Conservation (phyloP, 768 basidiomycete genomes). For the Leucosporidium creatinivorum region DNA sequence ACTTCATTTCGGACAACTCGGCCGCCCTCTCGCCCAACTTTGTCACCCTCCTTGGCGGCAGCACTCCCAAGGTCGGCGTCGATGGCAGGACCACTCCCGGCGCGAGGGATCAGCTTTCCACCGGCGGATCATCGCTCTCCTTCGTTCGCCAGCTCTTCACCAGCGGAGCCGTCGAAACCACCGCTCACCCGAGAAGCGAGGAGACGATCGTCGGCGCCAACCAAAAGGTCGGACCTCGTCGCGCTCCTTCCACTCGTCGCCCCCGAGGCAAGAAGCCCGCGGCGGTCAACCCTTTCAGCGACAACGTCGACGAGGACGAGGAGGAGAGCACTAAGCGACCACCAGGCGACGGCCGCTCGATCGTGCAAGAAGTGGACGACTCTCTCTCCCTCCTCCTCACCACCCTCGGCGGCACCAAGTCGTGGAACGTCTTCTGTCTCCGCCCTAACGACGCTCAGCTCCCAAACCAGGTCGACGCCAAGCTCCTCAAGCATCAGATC, state of each 20-base stretch:
- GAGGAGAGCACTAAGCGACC: conserved; percentile 42
- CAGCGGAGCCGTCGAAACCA: conserved; percentile 78
- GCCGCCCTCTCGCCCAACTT: conserved; percentile 90
- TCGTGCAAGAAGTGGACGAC: conserved; percentile 47
- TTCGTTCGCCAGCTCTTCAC: conserved; percentile 88
- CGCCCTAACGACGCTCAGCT: conserved; percentile 93
- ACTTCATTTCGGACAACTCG: conserved; percentile 79
- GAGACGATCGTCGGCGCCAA: conserved; percentile 93
- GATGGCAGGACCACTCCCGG: conserved; percentile 25
- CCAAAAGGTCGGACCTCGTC: conserved; percentile 88
- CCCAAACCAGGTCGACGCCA: conserved; percentile 85
- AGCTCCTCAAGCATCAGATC: conserved; percentile 86
- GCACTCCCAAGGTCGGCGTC: background rate
- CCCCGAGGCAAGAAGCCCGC: conserved; percentile 33
- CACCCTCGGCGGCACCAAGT: conserved; percentile 41
- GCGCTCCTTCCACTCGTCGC: conserved; percentile 78
- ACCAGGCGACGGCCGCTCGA: conserved; percentile 20
- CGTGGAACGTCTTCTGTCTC: conserved; percentile 84
- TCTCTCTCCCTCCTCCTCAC: conserved; percentile 58
- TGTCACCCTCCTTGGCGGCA: conserved; percentile 73
- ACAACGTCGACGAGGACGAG: conserved; percentile 46
- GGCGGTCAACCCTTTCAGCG: background rate
- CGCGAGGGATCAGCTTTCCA: conserved; percentile 49
- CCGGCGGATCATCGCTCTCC: conserved; percentile 73
- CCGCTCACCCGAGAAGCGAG: conserved; percentile 84